These are phyloP conservation scores for Calycina marina DNA, from an alignment of 2,329 filamentous ascomycete genomes.

Conservation along the genomic window DNA sequence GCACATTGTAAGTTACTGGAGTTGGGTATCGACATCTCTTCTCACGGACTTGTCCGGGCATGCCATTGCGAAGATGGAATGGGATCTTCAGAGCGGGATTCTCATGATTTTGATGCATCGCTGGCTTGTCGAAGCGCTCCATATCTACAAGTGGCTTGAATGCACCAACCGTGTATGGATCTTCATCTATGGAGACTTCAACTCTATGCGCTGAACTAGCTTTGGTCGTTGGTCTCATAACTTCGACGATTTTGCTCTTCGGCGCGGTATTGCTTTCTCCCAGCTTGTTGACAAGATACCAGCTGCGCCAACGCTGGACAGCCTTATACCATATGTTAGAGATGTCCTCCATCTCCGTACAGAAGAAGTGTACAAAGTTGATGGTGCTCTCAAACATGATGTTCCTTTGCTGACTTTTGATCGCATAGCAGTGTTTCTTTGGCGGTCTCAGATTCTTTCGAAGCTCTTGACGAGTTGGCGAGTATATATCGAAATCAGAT, in stretches of 20 bases:
- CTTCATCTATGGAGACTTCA: slow-evolving; percentile 31
- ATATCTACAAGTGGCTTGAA: slow-evolving; percentile 56
- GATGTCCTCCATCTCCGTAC: slow-evolving; percentile 53
- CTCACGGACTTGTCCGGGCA: slow-evolving; percentile 5
- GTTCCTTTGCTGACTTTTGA: slow-evolving; percentile 86
- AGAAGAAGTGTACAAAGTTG: slow-evolving; percentile 88
- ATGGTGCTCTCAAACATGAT: slow-evolving; percentile 68
- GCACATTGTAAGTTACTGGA: slow-evolving; percentile 13
- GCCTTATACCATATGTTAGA: slow-evolving; percentile 56
- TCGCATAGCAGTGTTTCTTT: slow-evolving; percentile 70
- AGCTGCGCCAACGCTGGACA: slow-evolving; percentile 75
- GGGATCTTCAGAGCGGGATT: slow-evolving; percentile 17
- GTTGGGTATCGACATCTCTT: slow-evolving; percentile 15
- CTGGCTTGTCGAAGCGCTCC: slow-evolving; percentile 32
- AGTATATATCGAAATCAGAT: slow-evolving; percentile 87
- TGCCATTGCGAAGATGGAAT: slow-evolving; percentile 19
- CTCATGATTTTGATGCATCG: slow-evolving; percentile 13
- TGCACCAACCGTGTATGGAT: slow-evolving; percentile 47
- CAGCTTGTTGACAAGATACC: slow-evolving; percentile 70
- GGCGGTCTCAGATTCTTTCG: slow-evolving; percentile 65
- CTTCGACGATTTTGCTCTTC: slow-evolving; percentile 13
- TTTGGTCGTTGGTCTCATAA: slow-evolving; percentile 19
- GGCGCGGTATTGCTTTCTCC: slow-evolving; percentile 24
- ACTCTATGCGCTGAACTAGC: slow-evolving; percentile 5
- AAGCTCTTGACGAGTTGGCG: slow-evolving; percentile 51